Evolutionary conservation across 1,284 basidiomycete species (phyloP).

Genomic region (Cutaneotrichosporon sp.): DNA sequence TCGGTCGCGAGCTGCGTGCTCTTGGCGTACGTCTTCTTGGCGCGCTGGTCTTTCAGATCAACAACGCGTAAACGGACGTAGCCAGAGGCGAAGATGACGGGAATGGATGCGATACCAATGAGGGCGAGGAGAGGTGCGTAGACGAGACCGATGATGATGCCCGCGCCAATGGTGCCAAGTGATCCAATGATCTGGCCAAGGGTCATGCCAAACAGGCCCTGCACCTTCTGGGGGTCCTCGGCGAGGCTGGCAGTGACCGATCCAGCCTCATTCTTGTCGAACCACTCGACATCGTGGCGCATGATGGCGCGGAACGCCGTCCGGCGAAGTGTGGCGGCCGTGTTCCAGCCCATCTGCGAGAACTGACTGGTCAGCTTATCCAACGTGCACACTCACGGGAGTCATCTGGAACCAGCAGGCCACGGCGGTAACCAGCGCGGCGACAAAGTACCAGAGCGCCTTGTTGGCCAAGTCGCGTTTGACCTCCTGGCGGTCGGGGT

Average conservation of each 20-base stretch:
- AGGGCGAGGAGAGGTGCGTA: conserved; percentile 59
- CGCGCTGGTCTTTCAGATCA: conserved; percentile 79
- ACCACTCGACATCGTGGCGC: conserved; percentile 84
- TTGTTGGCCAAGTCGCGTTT: conserved; percentile 36
- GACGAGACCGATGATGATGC: conserved; percentile 71
- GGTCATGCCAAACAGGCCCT: conserved; percentile 85
- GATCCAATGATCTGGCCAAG: conserved; percentile 82
- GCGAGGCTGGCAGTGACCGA: conserved; percentile 76
- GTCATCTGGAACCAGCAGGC: conserved; percentile 65
- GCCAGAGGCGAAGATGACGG: conserved; percentile 77
- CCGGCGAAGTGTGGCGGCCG: conserved; percentile 69
- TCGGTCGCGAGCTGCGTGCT: conserved; percentile 87
- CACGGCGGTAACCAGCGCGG: conserved; percentile 70
- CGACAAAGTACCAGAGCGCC: conserved; percentile 80
- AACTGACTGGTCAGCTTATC: conserved; percentile 57
- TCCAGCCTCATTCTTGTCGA: conserved; percentile 81
- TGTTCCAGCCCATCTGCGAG: conserved; percentile 63
- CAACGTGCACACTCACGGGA: too few relatives aligned
- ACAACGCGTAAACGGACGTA: conserved; percentile 73
- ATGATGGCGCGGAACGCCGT: conserved; percentile 74
- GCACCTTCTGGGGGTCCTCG: conserved; percentile 89
- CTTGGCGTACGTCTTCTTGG: conserved; percentile 78
- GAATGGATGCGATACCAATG: conserved; percentile 69
- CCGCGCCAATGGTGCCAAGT: conserved; percentile 70
- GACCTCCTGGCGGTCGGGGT: conserved; percentile 54